These are phyloP conservation scores for Parasitella parasitica DNA, from an alignment of 371 early-diverging fungal genomes.

Conservation along the genomic window DNA sequence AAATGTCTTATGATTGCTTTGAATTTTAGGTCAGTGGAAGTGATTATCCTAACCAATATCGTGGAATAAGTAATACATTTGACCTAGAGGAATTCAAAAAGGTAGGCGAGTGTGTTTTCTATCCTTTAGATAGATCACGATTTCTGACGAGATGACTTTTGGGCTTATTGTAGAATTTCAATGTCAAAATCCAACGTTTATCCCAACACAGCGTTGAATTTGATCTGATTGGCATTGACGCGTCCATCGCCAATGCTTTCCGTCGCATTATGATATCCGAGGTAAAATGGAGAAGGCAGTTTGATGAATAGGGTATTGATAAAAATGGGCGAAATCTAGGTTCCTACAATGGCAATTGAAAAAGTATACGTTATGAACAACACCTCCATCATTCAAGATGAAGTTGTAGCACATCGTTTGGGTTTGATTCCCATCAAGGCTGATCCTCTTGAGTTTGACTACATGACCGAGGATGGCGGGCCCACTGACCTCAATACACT, in stretches of 20 bases:
- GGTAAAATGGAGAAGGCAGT: conserved; percentile 45
- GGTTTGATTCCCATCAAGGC: conserved; percentile 96
- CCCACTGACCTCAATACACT: conserved; percentile 94
- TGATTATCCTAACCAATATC: conserved; percentile 66
- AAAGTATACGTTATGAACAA: conserved; percentile 94
- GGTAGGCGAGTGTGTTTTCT: conserved; percentile 28
- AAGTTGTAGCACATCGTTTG: conserved; percentile 96
- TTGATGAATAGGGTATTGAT: not conserved
- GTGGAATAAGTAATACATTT: conserved; percentile 56
- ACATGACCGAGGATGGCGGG: conserved; percentile 66
- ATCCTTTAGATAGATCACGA: not conserved
- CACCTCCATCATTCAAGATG: conserved; percentile 95
- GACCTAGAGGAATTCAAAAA: conserved; percentile 64
- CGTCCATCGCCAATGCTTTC: conserved; percentile 95
- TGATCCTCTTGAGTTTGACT: conserved; percentile 80
- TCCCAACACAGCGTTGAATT: conserved; percentile 86
- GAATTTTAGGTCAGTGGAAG: conserved; percentile 58
- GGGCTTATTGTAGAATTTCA: conserved; percentile 55
- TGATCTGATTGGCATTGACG: conserved; percentile 93
- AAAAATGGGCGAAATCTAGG: conserved; percentile 36
- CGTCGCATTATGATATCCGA: conserved; percentile 96
- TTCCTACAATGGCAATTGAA: conserved; percentile 98
- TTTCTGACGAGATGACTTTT: not conserved
- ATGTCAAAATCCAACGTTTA: conserved; percentile 67
- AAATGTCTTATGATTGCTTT: not conserved